Evolutionary conservation across 129 eudicot species (phyloP).

Genomic region (Lactuca saligna): DNA sequence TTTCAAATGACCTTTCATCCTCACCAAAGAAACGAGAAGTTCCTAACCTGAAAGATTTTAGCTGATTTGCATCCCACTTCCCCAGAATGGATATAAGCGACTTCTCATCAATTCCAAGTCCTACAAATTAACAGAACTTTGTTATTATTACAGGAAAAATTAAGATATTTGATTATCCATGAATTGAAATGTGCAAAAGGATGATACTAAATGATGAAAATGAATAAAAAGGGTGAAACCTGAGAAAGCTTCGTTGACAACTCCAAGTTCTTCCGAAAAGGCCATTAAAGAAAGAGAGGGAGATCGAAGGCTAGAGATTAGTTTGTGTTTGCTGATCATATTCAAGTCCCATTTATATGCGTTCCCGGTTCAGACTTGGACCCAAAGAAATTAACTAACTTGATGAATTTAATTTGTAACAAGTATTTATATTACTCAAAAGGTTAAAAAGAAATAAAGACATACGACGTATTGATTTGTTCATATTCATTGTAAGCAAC

Average conservation of each 20-base stretch:
- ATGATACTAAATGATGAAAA: neutral
- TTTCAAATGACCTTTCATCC: constrained; percentile 59
- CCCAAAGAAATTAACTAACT: too few relatives aligned
- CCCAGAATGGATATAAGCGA: constrained; percentile 53
- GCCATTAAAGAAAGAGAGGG: constrained; percentile 26
- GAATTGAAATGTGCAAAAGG: neutral
- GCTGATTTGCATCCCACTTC: constrained; percentile 52
- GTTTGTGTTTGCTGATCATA: too few relatives aligned
- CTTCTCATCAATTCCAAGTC: constrained; percentile 70
- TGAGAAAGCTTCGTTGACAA: constrained; percentile 62
- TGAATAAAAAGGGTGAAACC: constrained; percentile 30
- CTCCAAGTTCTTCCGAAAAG: constrained; percentile 34
- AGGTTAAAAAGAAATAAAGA: too few relatives aligned
- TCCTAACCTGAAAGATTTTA: constrained; percentile 45
- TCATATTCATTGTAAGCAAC: too few relatives aligned
- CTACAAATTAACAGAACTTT: constrained; percentile 25
- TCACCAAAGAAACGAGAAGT: constrained; percentile 39
- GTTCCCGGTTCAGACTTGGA: too few relatives aligned
- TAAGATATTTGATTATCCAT: neutral
- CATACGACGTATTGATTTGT: too few relatives aligned
- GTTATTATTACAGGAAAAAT: too few relatives aligned
- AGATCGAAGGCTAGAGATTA: too few relatives aligned
- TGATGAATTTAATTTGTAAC: too few relatives aligned
- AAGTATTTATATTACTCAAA: too few relatives aligned
- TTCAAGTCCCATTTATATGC: neutral